Base-by-base conservation (phyloP, 495 filamentous ascomycete species). In the Tuber brumale region DNA sequence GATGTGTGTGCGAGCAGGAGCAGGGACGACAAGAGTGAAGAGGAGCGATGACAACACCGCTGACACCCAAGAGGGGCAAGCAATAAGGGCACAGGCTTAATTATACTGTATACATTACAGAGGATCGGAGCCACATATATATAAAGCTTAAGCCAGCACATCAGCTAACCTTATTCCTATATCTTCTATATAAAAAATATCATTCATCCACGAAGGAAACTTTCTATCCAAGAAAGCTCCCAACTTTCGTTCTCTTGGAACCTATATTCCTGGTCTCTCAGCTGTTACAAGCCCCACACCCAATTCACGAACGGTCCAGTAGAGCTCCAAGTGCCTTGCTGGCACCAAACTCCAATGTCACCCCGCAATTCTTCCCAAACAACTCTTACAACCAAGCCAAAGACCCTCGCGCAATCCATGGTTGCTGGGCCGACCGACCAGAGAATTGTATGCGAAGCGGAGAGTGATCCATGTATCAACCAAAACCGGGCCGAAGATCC, bases 121-220 rank as follows among this genome's bases (percentile, higher is more conserved):
- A 37, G 61, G 70, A 80, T 79, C 78, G 75, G 70, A 80, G 75
- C 76, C 73, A 80, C 78, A 76, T 79, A 79, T 80, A 80, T 80
- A 76, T 71, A 69, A 51, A 72, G 77, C 69, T 69, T 70, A 61
- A 69, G 76, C 77, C 69, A 79, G 72, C 44, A 79, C 71, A 78
- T 69, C 42, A 71, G 73, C 78, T 75, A 66, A 66, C 57, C 78
- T 79, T 80, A 80, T 76, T 80, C 78, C 73, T 70, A 75, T 70
- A 75, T 79, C 78, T 80, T 80, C 74, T 80, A 80, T 79, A 78
- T 73, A 80, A 77, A 80, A 80, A 76, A 80, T 77, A 76, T 71
- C 57, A 71, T 31, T 70, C 70, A 51, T 73, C 78, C 78, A 80
- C 73, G 79, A 73, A 73, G 71, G 70, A 72, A 71, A 44, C 76